Base-by-base conservation (phyloP, 1,284 basidiomycete genomes). In the Trichosporon faecale region DNA sequence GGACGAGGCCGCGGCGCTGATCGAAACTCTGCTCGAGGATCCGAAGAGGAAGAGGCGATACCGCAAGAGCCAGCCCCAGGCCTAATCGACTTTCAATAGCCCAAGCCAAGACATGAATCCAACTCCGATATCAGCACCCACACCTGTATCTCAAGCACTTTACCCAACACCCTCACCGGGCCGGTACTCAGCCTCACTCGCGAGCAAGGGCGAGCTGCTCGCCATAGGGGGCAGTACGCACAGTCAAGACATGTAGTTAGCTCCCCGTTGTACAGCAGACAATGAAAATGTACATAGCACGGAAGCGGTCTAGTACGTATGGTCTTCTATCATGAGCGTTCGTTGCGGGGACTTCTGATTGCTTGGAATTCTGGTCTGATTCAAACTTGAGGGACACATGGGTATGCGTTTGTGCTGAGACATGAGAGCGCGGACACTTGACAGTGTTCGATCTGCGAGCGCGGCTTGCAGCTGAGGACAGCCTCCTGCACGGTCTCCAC, bases 321-420 rank as follows among this genome's bases (percentile, higher is more conserved):
- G 49, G 49, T 52, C 49, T 25, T 52, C 49, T 52, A 52, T 52
- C 49, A 18, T 52, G n/a, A 52, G n/a, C 49, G 49, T 52, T 52
- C 49, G 49, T 52, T 52, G 21, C 4, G n/a, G 49, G 23, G 21
- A 52, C 49, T 52, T 52, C 49, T 52, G 49, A 46, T 18, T 46
- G 16, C 44, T 46, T 44, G 40, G 18, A 8, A 52, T 21, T 25
- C 21, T 8, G 23, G 21, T 52, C 49, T 11, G 49, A 9, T 52
- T 52, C 49, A n/a, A 21, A 52, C 21, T 52, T 52, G 49, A 12
- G 21, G 11, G 12, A 12, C 21, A 21, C 2, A 52, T 52, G 21
- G 49, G 49, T 52, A 52, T 52, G 49, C 49, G 49, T 3, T 37
- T 25, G n/a, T 18, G 49, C 6, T 52, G 49, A 12, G 18, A 44